These are phyloP conservation scores for Crithidia acanthocephali DNA, from an alignment of 208 protist genomes.

Conservation along the genomic window DNA sequence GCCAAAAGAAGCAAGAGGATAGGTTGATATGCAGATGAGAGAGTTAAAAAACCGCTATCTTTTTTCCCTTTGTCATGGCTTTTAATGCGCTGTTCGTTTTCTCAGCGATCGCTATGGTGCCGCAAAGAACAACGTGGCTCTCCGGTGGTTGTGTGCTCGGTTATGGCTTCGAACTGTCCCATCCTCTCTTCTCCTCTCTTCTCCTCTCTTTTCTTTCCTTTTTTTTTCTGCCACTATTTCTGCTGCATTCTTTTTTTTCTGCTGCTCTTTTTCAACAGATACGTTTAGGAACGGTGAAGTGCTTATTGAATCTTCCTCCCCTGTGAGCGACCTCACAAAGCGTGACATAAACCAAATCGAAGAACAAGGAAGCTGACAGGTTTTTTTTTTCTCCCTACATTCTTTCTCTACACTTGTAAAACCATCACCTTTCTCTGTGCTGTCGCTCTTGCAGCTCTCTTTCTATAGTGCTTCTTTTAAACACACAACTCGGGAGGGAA, in stretches of 20 bases:
- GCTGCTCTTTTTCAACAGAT: neutral
- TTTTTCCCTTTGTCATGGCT: too few species aligned
- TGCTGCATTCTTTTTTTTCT: neutral
- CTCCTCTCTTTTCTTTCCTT: constrained; percentile 8
- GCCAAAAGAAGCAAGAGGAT: too few species aligned
- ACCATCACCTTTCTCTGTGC: neutral
- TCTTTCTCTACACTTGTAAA: neutral
- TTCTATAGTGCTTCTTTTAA: neutral
- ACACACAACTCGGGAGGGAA: neutral
- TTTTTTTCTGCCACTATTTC: neutral
- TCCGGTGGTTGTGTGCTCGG: too few species aligned
- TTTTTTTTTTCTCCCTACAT: constrained; percentile 8
- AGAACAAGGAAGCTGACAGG: neutral
- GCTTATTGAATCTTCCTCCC: constrained; percentile 4
- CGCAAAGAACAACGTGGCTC: too few species aligned
- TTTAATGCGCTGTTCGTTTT: too few species aligned
- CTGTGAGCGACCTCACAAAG: constrained; percentile 1
- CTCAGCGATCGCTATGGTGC: too few species aligned
- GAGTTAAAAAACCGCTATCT: too few species aligned
- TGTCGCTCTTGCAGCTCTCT: too few species aligned
- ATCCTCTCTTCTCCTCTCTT: too few species aligned
- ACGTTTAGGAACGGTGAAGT: constrained; percentile 8
- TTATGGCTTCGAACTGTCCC: too few species aligned
- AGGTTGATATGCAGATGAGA: too few species aligned
- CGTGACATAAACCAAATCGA: neutral